Evolutionary conservation across 2,329 filamentous ascomycete genomes (phyloP), one percentile per base, ranked within the genome.

Genomic region (Sporothrix protearum): DNA sequence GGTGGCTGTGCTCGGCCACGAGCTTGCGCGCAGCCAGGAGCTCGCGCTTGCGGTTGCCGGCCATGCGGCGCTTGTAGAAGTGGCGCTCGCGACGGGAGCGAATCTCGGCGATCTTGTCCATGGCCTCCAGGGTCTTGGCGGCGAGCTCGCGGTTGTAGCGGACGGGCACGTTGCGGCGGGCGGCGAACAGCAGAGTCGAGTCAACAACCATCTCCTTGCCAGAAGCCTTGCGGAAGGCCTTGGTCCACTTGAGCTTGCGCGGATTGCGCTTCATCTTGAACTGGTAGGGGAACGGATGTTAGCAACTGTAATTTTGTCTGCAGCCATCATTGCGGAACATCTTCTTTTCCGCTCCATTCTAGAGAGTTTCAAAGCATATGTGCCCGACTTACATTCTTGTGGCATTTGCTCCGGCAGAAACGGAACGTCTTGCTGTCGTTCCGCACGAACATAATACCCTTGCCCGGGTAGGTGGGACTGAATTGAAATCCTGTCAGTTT

Each of bases 191-290:
- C 73, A 99, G 90, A 42, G 95, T 97, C 78, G 89, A 92, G 86
- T 99, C 96, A 82, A 98, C 94, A 71, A 92, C 92, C 93, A 97
- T 89, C 80, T 89, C 87, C 84, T 94, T 96, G 84, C 93, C 93
- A 72, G 92, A 91, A 22, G 91, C 88, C 80, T 91, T 91, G 79
- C 94, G 91, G 87, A 94, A 95, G 69, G 93, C 90, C 86, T 97
- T 97, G 74, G 95, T 97, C 96, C 95, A 97, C 83, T 94, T 96
- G 77, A 98, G 88, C 83, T 97, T 97, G 80, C 95, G 90, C 47
- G 95, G 94, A 84, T 98, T 97, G 76, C 96, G 91, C 91, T 97
- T 97, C 93, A 97, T 97, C 84, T 96, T 96, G 88, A 96, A 97
- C 86, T 89, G 75, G 67, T 6, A n/a, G 0, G 16, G 57, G 22